Conservation (phyloP, 345 rosid species). For the Eucalyptus pauciflora region DNA sequence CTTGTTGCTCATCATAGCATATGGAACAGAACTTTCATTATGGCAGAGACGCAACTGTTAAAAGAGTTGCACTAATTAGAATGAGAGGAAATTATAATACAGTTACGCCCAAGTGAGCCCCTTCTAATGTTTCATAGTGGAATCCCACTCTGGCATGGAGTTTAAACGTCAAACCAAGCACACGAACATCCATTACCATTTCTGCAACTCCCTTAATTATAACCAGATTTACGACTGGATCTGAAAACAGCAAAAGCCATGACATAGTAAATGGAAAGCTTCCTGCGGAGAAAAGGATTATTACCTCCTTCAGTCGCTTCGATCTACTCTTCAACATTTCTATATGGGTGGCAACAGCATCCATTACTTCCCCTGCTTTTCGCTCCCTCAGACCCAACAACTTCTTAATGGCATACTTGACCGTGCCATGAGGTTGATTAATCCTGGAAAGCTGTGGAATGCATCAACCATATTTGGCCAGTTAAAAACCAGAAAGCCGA, state of each 20-base stretch:
- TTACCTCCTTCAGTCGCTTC: no score
- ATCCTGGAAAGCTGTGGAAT: constrained; percentile 62
- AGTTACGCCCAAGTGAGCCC: background rate
- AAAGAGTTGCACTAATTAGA: background rate
- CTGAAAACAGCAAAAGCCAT: no score
- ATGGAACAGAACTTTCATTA: background rate
- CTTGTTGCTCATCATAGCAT: background rate
- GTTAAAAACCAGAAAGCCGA: no score
- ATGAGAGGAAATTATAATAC: background rate
- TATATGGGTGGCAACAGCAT: no score
- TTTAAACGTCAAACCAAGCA: background rate
- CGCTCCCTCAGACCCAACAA: no score
- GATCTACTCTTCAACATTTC: no score
- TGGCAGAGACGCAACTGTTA: background rate
- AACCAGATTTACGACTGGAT: no score
- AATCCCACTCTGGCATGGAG: background rate
- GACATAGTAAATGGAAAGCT: no score
- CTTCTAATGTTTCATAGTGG: background rate
- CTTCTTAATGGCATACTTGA: constrained; percentile 34
- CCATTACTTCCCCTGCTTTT: no score
- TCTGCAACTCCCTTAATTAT: background rate
- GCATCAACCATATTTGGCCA: constrained; percentile 22
- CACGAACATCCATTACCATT: background rate
- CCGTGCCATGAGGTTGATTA: constrained; percentile 82
- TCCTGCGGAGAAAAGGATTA: no score